These are phyloP conservation scores for Beauveria sp. DNA, from an alignment of 2,329 filamentous ascomycete species.

Conservation along the genomic window DNA sequence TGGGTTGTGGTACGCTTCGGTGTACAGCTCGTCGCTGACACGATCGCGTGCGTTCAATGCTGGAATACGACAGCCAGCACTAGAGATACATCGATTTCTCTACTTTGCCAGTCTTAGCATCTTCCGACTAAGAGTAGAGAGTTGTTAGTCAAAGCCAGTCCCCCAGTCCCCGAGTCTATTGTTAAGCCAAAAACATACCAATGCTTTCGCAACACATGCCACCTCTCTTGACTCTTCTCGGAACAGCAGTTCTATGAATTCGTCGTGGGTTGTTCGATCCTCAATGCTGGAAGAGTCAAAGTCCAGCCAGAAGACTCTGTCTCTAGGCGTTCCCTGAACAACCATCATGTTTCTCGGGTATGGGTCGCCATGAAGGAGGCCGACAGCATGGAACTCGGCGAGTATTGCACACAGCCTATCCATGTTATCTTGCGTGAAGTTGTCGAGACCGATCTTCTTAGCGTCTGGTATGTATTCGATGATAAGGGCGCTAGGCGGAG, in stretches of 20 bases:
- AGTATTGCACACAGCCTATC: not conserved
- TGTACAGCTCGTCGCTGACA: not conserved
- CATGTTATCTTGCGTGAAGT: not conserved
- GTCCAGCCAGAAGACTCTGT: not conserved
- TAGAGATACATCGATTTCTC: not conserved
- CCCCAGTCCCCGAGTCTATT: not conserved
- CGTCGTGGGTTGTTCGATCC: not conserved
- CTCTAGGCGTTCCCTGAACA: not conserved
- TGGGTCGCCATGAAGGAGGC: not conserved
- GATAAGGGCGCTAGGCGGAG: not conserved
- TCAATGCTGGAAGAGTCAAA: not conserved
- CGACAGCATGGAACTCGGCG: not conserved
- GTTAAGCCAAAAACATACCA: not conserved
- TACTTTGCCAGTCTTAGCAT: not conserved
- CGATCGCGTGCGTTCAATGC: not conserved
- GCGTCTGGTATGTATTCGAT: not conserved
- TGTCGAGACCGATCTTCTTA: not conserved
- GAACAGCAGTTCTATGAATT: not conserved
- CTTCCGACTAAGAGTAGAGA: not conserved
- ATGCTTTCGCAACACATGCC: not conserved
- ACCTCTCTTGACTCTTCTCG: not conserved
- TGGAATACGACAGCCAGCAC: not conserved
- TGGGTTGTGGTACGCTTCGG: not conserved
- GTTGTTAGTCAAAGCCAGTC: not conserved
- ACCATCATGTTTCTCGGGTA: slow-evolving; percentile 2